Conservation (phyloP, 352 stramenopile genomes). For the Phytophthora fragariae region DNA sequence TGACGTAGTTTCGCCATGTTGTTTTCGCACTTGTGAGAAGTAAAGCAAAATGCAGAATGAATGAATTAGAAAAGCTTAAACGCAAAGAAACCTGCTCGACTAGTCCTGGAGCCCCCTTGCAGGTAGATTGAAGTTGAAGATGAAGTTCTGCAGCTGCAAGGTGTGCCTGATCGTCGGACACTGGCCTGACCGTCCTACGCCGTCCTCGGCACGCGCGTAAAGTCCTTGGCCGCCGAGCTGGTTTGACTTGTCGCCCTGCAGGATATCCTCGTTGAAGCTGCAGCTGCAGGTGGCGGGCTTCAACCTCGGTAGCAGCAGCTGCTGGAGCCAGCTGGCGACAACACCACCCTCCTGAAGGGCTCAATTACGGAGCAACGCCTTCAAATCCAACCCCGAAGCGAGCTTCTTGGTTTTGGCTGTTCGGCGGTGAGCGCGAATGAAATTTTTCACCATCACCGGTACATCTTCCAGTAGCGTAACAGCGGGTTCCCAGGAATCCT, state of each 20-base stretch:
- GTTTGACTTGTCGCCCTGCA: neutral
- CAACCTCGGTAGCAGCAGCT: constrained; percentile 8
- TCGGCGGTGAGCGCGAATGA: neutral
- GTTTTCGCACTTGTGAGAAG: too few relatives aligned
- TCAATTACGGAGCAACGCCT: neutral
- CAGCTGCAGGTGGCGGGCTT: constrained; percentile 3
- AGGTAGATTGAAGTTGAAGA: too few relatives aligned
- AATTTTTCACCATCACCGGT: neutral
- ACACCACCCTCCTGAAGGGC: neutral
- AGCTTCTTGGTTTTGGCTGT: neutral
- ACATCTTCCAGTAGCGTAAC: neutral
- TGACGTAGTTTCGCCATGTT: neutral
- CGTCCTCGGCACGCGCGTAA: neutral
- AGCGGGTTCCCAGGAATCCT: neutral
- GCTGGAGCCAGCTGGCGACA: constrained; percentile 6
- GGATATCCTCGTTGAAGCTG: constrained; percentile 5
- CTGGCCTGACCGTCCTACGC: neutral
- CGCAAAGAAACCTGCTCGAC: too few relatives aligned
- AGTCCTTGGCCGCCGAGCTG: neutral
- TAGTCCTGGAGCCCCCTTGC: too few relatives aligned
- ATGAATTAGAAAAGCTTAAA: too few relatives aligned
- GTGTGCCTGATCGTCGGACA: too few relatives aligned
- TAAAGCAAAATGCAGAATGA: too few relatives aligned
- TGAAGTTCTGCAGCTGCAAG: too few relatives aligned
- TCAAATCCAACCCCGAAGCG: neutral